phyloP scores from a whole-genome alignment of 2,329 filamentous ascomycete genomes.

The Curvularia sp. region DNA sequence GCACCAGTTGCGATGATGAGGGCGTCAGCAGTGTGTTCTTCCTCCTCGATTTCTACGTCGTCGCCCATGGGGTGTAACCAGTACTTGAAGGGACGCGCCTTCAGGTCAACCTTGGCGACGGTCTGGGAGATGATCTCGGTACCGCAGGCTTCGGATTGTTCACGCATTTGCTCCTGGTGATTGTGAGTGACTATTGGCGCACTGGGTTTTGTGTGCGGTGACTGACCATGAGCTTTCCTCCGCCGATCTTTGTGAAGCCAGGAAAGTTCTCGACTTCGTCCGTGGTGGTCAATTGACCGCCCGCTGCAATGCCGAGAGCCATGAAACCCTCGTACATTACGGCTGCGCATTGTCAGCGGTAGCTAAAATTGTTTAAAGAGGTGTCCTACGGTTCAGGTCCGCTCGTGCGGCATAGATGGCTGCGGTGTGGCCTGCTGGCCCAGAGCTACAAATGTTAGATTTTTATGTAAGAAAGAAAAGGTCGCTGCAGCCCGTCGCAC shows the following conservation, averaged over 20 bases:
- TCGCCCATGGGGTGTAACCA: conserved; percentile 79
- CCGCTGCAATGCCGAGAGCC: conserved; percentile 93
- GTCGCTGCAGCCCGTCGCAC: conserved; percentile 17
- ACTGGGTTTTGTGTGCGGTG: not conserved
- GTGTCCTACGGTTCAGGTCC: conserved; percentile 79
- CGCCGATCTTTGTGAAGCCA: conserved; percentile 90
- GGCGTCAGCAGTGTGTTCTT: conserved; percentile 83
- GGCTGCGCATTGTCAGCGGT: conserved; percentile 58
- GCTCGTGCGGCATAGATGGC: conserved; percentile 95
- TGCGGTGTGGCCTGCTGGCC: conserved; percentile 95
- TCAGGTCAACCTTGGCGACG: conserved; percentile 83
- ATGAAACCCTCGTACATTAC: conserved; percentile 98
- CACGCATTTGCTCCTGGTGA: conserved; percentile 81
- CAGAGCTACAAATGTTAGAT: conserved; percentile 69
- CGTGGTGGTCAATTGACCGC: conserved; percentile 96
- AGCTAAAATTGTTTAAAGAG: too few relatives aligned
- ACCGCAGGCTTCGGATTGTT: conserved; percentile 89
- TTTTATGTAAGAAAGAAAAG: conserved; percentile 29
- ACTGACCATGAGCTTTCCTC: conserved; percentile 80
- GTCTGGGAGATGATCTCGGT: conserved; percentile 94
- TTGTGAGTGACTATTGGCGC: conserved; percentile 20
- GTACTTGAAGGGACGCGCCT: conserved; percentile 86
- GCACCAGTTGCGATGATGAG: conserved; percentile 96
- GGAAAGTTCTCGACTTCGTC: conserved; percentile 99
- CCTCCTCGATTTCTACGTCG: conserved; percentile 72